A percentile compares a stretch with the other conserved stretches of the same genome.
phyloP scores from a whole-genome alignment of 2,329 filamentous ascomycete species.

The Aspergillus quadrilineatus region DNA sequence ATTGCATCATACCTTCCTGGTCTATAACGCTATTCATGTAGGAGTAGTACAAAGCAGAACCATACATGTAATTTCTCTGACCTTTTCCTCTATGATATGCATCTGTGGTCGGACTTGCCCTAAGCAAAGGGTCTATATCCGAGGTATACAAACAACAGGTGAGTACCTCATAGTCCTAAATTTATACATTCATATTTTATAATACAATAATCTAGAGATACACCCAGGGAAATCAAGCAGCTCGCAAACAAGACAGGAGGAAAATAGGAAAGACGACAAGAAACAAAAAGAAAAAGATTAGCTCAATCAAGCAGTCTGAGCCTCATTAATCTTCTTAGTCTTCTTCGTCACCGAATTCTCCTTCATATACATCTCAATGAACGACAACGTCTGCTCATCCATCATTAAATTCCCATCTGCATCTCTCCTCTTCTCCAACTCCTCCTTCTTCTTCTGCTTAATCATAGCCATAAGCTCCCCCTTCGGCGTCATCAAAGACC shows the following conservation, averaged over 20 bases:
- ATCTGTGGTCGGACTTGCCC: not conserved
- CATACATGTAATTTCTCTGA: not conserved
- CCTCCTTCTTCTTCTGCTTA: constrained; percentile 37
- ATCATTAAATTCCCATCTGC: constrained; percentile 40
- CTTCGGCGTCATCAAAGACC: constrained; percentile 49
- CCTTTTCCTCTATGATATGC: not conserved
- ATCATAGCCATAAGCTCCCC: constrained; percentile 43
- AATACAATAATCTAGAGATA: constrained; percentile 26
- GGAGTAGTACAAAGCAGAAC: too few species aligned
- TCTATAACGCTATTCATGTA: too few species aligned
- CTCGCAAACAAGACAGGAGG: not conserved
- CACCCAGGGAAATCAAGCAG: constrained; percentile 13
- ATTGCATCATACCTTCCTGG: not conserved
- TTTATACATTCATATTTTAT: constrained; percentile 27
- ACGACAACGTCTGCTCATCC: constrained; percentile 32
- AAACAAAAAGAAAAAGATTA: constrained; percentile 8
- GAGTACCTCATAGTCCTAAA: not conserved
- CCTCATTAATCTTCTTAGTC: constrained; percentile 11
- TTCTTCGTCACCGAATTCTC: constrained; percentile 15
- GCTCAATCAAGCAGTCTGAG: not conserved
- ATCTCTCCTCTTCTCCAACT: constrained; percentile 35
- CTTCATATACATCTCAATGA: constrained; percentile 40
- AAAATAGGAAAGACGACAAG: constrained; percentile 9
- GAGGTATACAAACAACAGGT: not conserved
- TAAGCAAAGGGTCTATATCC: not conserved